Conservation (phyloP, 192 early-diverging fungal species). For the Rhizophagus clarus region DNA sequence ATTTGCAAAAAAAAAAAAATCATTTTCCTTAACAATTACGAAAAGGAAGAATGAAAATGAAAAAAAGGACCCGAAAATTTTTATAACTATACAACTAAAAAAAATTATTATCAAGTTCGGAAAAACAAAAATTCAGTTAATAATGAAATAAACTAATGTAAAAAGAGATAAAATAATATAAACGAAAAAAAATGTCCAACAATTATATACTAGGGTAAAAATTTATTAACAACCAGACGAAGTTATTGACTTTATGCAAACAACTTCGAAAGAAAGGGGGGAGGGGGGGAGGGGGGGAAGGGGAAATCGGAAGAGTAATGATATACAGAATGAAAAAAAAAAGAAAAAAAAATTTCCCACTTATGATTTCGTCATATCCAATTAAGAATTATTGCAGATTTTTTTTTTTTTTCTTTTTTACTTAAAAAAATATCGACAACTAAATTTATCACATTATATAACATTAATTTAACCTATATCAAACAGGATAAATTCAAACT, state of each 20-base stretch:
- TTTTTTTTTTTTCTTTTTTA: neutral
- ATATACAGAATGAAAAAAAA: neutral
- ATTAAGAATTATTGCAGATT: neutral
- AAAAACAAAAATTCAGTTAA: neutral
- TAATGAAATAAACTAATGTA: neutral
- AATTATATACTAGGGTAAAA: neutral
- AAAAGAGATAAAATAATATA: neutral
- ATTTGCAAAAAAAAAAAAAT: no score
- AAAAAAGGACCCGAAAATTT: no score
- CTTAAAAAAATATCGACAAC: neutral
- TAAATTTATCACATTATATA: neutral
- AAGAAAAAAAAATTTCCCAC: neutral
- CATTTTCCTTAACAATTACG: no score
- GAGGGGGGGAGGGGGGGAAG: neutral
- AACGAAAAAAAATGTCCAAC: neutral
- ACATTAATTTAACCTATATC: neutral
- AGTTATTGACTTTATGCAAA: neutral
- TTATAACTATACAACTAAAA: no score
- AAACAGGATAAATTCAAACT: neutral
- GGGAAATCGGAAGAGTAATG: neutral
- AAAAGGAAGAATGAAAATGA: no score
- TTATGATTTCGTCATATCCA: neutral
- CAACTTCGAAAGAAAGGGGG: neutral
- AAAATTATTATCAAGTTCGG: no score
- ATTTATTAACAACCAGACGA: constrained; percentile 22